phyloP scores from a whole-genome alignment of 164 flowering plant species.

The Sextonia rubra region DNA sequence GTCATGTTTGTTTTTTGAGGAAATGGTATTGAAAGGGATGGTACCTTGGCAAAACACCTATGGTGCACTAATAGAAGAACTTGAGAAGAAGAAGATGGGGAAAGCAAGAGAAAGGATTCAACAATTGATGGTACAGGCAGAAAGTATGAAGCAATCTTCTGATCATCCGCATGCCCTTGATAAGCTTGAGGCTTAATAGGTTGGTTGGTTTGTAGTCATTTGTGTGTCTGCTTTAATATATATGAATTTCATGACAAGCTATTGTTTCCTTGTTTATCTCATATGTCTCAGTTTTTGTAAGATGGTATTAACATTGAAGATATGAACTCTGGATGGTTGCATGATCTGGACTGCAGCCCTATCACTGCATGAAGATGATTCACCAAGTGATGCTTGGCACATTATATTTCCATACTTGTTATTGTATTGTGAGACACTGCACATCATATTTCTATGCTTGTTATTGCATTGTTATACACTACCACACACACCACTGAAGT shows the following conservation, averaged over 20 bases:
- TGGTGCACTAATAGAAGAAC: constrained; percentile 30
- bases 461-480: too few relatives aligned
- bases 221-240: too few relatives aligned
- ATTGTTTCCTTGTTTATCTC: background rate
- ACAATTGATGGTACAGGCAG: constrained; percentile 33
- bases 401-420: too few relatives aligned
- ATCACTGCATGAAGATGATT: too few relatives aligned
- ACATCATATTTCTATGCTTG: too few relatives aligned
- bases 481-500: too few relatives aligned
- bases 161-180: background rate
- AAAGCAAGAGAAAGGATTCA: constrained; percentile 35
- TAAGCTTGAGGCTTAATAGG: background rate
- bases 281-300: background rate
- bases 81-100: constrained; percentile 38
- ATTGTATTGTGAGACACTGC: too few relatives aligned
- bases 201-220: background rate
- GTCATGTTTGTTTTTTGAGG: constrained; percentile 55
- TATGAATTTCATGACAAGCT: background rate
- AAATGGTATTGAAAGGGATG: constrained; percentile 48
- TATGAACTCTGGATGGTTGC: too few relatives aligned
- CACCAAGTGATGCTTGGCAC: too few relatives aligned
- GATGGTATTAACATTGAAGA: too few relatives aligned
- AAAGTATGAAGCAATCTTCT: constrained; percentile 11
- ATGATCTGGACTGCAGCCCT: too few relatives aligned
- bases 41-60: constrained; percentile 32